phyloP scores from a whole-genome alignment of 495 filamentous ascomycete species.

The Sporormia fimetaria region DNA sequence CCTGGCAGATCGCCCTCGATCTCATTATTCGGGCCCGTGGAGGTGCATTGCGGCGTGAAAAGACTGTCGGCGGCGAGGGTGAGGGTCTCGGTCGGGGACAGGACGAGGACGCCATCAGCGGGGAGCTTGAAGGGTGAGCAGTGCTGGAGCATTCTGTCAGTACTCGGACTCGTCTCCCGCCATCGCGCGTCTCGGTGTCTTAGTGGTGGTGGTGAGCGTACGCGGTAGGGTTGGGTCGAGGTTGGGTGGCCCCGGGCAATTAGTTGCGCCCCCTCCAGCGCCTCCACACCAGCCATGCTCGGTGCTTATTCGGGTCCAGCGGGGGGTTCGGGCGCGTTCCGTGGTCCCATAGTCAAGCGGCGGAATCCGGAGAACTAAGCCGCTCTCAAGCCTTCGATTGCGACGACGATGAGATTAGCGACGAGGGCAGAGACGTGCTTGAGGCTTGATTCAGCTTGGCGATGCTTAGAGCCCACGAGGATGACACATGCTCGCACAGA shows the following conservation, averaged over 20 bases:
- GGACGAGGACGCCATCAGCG: conserved; percentile 28
- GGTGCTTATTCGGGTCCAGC: conserved; percentile 22
- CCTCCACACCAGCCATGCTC: conserved; percentile 10
- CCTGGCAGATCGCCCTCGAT: conserved; percentile 15
- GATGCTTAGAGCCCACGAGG: neutral
- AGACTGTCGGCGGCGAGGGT: conserved; percentile 32
- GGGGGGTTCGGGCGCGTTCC: conserved; percentile 2
- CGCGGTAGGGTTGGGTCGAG: conserved; percentile 8
- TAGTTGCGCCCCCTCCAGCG: conserved; percentile 14
- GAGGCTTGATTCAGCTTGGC: conserved; percentile 18
- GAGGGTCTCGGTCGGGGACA: conserved; percentile 26
- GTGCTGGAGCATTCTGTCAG: conserved; percentile 22
- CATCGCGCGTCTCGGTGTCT: neutral
- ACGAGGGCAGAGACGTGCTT: conserved; percentile 9
- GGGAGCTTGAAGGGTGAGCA: conserved; percentile 36
- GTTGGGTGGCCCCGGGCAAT: conserved; percentile 9
- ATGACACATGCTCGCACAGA: no score
- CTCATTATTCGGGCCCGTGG: conserved; percentile 4
- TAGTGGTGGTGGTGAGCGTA: conserved; percentile 5
- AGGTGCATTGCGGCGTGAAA: conserved; percentile 35
- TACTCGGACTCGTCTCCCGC: neutral
- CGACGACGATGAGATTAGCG: conserved; percentile 8
- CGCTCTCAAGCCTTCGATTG: conserved; percentile 7
- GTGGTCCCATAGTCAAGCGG: conserved; percentile 16
- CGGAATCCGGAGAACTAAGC: no score